These are phyloP conservation scores for Medicago lupulina DNA, from an alignment of 306 rosid species.

Conservation along the genomic window DNA sequence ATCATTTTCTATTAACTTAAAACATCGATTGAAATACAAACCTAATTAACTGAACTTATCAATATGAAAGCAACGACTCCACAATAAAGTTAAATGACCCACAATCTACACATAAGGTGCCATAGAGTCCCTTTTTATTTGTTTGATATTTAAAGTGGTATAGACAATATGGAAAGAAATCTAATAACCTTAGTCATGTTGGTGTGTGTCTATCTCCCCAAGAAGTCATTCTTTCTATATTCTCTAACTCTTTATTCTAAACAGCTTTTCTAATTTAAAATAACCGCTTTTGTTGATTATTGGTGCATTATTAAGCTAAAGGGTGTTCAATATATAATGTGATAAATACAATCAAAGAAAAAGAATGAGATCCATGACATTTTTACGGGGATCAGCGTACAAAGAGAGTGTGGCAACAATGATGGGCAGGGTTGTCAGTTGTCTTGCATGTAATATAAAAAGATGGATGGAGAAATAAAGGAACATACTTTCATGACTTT, in stretches of 20 bases:
- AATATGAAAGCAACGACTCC: neutral
- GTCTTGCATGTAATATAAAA: constrained; percentile 63
- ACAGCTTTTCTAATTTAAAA: constrained; percentile 41
- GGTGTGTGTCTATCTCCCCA: constrained; percentile 36
- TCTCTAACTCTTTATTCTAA: constrained; percentile 27
- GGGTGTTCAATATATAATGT: constrained; percentile 8
- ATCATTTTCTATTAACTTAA: neutral
- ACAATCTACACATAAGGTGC: constrained; percentile 21
- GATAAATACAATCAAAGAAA: constrained; percentile 25
- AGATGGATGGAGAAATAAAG: constrained; percentile 41
- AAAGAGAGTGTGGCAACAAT: constrained; percentile 69
- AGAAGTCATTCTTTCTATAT: constrained; percentile 38
- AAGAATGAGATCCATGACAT: constrained; percentile 46
- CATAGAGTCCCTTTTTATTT: constrained; percentile 40
- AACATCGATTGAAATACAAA: neutral
- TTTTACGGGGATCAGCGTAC: constrained; percentile 74
- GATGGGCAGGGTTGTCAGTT: constrained; percentile 66
- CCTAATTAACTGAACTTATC: neutral
- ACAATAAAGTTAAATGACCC: neutral
- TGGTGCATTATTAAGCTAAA: constrained; percentile 36
- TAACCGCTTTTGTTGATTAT: constrained; percentile 24
- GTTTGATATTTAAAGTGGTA: constrained; percentile 41
- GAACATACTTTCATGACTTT: constrained; percentile 53
- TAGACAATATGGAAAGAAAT: constrained; percentile 46
- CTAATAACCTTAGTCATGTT: constrained; percentile 15